phyloP scores from a whole-genome alignment of 2,329 filamentous ascomycete genomes.

The Trichoderma arundinaceum region DNA sequence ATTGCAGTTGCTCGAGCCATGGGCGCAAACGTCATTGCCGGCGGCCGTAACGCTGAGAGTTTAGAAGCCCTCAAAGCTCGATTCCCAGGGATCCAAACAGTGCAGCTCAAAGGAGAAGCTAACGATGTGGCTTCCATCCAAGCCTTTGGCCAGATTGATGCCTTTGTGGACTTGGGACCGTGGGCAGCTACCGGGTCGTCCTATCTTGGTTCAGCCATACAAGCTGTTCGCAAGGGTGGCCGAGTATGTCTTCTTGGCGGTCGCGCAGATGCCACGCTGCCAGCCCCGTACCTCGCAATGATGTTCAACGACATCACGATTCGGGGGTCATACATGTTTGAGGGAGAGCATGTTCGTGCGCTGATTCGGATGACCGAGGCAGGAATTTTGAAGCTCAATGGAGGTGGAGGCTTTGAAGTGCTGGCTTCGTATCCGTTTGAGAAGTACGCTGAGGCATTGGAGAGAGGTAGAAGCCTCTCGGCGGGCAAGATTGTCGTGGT shows the following conservation, averaged over 20 bases:
- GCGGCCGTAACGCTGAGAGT: constrained; percentile 50
- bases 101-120: constrained; percentile 50
- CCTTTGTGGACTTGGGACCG: constrained; percentile 55
- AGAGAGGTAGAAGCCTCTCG: not conserved
- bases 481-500: constrained; percentile 6
- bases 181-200: constrained; percentile 44
- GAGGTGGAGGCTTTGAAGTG: constrained; percentile 33
- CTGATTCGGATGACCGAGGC: constrained; percentile 33
- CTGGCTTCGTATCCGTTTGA: constrained; percentile 20
- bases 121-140: constrained; percentile 47
- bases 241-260: constrained; percentile 38
- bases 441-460: not conserved
- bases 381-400: constrained; percentile 32
- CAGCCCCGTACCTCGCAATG: constrained; percentile 32
- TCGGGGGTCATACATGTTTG: constrained; percentile 51
- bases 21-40: constrained; percentile 58
- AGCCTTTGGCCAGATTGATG: constrained; percentile 46
- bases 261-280: constrained; percentile 41
- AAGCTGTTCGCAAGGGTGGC: constrained; percentile 42
- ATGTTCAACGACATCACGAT: constrained; percentile 46
- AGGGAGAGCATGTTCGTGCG: constrained; percentile 33
- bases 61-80: constrained; percentile 42
- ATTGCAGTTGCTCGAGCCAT: constrained; percentile 56
- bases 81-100: constrained; percentile 44
- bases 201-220: constrained; percentile 48